These are phyloP conservation scores for Penicillium sumatraense DNA, from an alignment of 2,329 filamentous ascomycete species.

Conservation along the genomic window DNA sequence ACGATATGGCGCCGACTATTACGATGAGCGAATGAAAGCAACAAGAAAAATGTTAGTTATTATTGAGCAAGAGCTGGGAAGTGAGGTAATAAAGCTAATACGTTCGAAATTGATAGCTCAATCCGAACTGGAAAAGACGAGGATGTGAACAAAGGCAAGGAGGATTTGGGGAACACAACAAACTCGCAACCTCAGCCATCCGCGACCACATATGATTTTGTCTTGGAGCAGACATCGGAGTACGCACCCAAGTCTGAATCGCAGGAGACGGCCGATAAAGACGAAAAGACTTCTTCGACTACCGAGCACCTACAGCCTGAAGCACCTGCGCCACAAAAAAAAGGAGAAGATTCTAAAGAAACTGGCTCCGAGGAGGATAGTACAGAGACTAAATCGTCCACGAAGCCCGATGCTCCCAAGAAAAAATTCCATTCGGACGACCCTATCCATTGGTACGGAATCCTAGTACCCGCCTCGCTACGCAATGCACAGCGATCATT, in stretches of 20 bases:
- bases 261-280: slow-evolving; percentile 1
- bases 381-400: neutral
- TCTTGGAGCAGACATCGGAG: neutral
- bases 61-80: neutral
- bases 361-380: slow-evolving; percentile 4
- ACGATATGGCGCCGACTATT: slow-evolving; percentile 54
- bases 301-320: neutral
- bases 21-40: slow-evolving; percentile 57
- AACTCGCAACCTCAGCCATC: neutral
- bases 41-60: slow-evolving; percentile 42
- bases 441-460: slow-evolving; percentile 55
- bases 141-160: neutral
- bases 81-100: slow-evolving; percentile 3
- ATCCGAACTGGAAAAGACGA: slow-evolving; percentile 10
- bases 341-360: neutral
- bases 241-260: neutral
- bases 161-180: neutral
- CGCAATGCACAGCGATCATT: slow-evolving; percentile 51
- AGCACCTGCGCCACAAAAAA: neutral
- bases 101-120: slow-evolving; percentile 13
- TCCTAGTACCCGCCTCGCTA: slow-evolving; percentile 51
- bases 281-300: neutral
- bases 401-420: neutral
- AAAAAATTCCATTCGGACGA: slow-evolving; percentile 38
- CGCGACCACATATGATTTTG: slow-evolving; percentile 10